These are phyloP conservation scores for Colletotrichum brevisporum DNA, from an alignment of 2,329 filamentous ascomycete species.

Conservation along the genomic window DNA sequence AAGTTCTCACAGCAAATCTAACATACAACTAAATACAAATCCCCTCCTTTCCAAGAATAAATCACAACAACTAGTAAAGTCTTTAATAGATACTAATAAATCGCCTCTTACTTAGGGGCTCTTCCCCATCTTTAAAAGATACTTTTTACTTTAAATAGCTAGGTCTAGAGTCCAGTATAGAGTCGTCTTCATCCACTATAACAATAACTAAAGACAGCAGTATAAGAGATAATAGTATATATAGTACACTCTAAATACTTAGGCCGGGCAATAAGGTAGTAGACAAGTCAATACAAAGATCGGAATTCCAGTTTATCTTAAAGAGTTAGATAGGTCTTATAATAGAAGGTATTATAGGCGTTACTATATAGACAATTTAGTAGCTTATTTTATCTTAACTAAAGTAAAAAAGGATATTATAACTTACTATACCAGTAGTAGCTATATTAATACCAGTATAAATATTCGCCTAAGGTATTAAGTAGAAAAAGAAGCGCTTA, in stretches of 20 bases:
- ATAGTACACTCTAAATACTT: neutral
- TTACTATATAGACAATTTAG: neutral
- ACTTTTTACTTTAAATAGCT: too few species aligned
- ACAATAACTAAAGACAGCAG: too few species aligned
- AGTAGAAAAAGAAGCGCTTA: neutral
- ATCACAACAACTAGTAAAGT: too few species aligned
- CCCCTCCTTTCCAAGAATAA: too few species aligned
- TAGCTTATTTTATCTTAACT: slow-evolving; percentile 6
- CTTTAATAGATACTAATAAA: too few species aligned
- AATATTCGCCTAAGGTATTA: neutral
- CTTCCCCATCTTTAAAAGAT: too few species aligned
- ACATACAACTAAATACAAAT: too few species aligned
- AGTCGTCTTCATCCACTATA: too few species aligned
- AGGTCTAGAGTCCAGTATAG: too few species aligned
- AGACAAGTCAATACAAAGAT: neutral
- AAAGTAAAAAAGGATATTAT: neutral
- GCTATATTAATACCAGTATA: slow-evolving; percentile 1
- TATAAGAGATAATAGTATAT: neutral
- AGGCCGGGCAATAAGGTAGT: too few species aligned
- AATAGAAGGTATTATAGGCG: neutral
- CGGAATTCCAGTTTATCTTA: neutral
- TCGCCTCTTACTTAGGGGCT: too few species aligned
- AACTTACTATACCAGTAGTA: neutral
- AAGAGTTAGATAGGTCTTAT: neutral
- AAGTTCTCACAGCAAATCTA: too few species aligned